Evolutionary conservation across 495 filamentous ascomycete species (phyloP), one percentile per base, ranked within the genome.

Genomic region (Penicillium canescens): DNA sequence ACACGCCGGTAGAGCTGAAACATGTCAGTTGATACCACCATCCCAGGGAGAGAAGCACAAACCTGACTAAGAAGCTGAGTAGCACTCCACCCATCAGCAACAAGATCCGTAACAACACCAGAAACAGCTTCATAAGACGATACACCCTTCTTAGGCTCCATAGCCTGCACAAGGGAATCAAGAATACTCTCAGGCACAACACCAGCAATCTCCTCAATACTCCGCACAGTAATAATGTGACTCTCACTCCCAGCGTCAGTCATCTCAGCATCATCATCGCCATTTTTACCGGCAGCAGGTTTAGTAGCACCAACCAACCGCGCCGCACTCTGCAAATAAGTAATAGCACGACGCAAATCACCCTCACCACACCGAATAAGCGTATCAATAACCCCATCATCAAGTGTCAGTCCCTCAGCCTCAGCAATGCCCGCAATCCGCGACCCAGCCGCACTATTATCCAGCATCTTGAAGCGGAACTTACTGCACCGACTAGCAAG

Each of bases 51-150:
- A 16, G 39, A 12, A 54, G 3, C 46, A 67, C 75, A 68, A 68
- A 90, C 87, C 80, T 92, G 92, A 6, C 79, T 67, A 41, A 97
- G 76, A 16, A 95, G 78, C 74, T 98, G 94, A 14, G 86, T 85
- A n/a, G 93, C 94, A 73, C 91, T 96, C 95, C 94, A 99, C 20
- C 94, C 94, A 74, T 99, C 94, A 12, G 94, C 93, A 53, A 97
- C 87, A 78, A 98, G 84, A 65, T 95, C 87, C 61, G 88, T 87
- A 6, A 98, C 86, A 16, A 88, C 84, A 59, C 82, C 86, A 0
- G 89, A 82, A 10, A 99, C 79, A 34, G 82, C 79, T 51, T 84
- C 82, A 63, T 93, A 98, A 1, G 83, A 78, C 12, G 85, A 82
- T 0, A 80, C 82, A 46, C 71, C 69, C 28, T 78, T 79, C 57